Conservation (phyloP, 2,329 filamentous ascomycete species). For the Botrytis galanthina region DNA sequence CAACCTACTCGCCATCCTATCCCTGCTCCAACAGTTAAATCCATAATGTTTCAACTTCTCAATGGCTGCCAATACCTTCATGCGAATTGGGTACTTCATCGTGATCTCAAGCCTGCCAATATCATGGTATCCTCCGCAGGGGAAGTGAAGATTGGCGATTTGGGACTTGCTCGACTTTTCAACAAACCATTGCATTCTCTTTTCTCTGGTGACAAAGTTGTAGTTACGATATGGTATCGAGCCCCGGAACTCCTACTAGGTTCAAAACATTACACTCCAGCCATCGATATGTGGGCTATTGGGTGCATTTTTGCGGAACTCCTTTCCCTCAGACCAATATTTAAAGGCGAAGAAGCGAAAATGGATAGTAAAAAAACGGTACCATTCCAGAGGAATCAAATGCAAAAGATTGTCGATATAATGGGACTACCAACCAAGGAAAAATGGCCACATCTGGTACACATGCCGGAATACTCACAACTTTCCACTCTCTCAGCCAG, state of each 20-base stretch:
- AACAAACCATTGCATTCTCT: constrained; percentile 90
- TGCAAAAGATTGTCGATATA: constrained; percentile 98
- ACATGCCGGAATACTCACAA: constrained; percentile 84
- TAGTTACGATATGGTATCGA: constrained; percentile 98
- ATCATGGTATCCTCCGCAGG: constrained; percentile 95
- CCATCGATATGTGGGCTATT: constrained; percentile 95
- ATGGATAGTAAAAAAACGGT: constrained; percentile 98
- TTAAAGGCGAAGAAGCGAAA: constrained; percentile 98
- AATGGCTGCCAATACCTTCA: constrained; percentile 95
- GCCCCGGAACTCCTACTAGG: constrained; percentile 91
- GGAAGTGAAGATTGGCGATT: constrained; percentile 90
- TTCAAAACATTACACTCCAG: constrained; percentile 92
- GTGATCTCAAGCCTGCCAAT: constrained; percentile 95
- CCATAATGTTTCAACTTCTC: constrained; percentile 92
- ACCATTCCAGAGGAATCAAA: constrained; percentile 95
- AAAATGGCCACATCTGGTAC: constrained; percentile 77
- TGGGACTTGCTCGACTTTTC: constrained; percentile 88
- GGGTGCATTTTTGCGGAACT: constrained; percentile 98
- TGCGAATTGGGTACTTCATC: constrained; percentile 94
- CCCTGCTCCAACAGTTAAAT: constrained; percentile 83
- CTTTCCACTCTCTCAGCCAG: constrained; percentile 57
- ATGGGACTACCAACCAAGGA: constrained; percentile 88
- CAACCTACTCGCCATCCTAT: constrained; percentile 86
- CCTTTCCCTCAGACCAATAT: constrained; percentile 85
- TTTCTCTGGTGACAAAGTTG: constrained; percentile 94